phyloP scores from a whole-genome alignment of 495 filamentous ascomycete genomes.

The Aeminium ludgeri region DNA sequence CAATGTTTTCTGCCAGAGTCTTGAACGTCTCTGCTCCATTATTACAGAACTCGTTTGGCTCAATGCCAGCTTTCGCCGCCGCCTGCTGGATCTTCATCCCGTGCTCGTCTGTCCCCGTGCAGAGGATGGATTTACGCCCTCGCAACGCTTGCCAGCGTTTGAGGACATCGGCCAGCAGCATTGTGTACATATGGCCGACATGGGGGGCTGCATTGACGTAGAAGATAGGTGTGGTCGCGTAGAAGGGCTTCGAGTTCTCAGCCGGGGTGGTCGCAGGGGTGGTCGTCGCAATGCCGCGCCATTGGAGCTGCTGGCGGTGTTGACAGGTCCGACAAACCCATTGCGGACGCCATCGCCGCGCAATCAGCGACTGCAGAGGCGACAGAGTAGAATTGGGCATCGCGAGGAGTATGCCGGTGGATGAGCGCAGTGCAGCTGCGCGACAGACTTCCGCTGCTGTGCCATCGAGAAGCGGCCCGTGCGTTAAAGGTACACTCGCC shows the following conservation, averaged over 20 bases:
- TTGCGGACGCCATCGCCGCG: slow-evolving; percentile 16
- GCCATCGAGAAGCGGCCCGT: too few species aligned
- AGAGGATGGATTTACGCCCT: slow-evolving; percentile 53
- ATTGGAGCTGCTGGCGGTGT: background rate
- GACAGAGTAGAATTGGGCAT: background rate
- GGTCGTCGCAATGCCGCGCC: slow-evolving; percentile 1
- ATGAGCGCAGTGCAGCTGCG: too few species aligned
- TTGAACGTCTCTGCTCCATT: slow-evolving; percentile 45
- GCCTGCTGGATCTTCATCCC: slow-evolving; percentile 94
- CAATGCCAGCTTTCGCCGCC: slow-evolving; percentile 44
- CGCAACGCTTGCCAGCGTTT: slow-evolving; percentile 81
- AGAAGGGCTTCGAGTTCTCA: slow-evolving; percentile 56
- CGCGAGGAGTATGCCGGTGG: too few species aligned
- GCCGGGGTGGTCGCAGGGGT: background rate
- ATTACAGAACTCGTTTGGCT: slow-evolving; percentile 48
- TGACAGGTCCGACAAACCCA: slow-evolving; percentile 13
- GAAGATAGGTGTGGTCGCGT: slow-evolving; percentile 94
- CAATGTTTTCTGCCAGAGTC: slow-evolving; percentile 47
- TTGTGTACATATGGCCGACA: slow-evolving; percentile 85
- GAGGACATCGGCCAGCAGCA: slow-evolving; percentile 77
- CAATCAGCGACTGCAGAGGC: slow-evolving; percentile 12
- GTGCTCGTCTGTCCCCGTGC: slow-evolving; percentile 95
- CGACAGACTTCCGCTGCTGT: too few species aligned
- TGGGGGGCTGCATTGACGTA: slow-evolving; percentile 97
- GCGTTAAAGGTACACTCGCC: too few species aligned